Evolutionary conservation across 805 yeast species (phyloP), one percentile per base, ranked within the genome.

Genomic region (Nakazawaea ambrosiae): DNA sequence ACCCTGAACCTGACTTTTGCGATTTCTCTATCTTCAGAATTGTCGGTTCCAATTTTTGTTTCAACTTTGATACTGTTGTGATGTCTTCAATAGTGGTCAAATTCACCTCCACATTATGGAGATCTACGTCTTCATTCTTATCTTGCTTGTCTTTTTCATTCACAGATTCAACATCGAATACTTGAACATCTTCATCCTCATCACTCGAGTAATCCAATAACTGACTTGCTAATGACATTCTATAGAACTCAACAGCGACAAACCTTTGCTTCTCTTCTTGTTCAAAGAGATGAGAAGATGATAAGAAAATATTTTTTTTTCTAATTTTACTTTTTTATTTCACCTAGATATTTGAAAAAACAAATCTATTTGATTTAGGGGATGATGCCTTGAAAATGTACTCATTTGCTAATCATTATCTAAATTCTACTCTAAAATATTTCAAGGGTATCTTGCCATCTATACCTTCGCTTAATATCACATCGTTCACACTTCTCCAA

Each of bases 401-500:
- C n/a, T n/a, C n/a, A n/a, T n/a, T n/a, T n/a, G n/a, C n/a, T n/a
- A n/a, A n/a, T n/a, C n/a, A 4, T 20, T 11, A n/a, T 30, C 34
- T 20, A 10, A n/a, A 22, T 7, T 22, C 20, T 11, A 31, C 40
- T 19, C 5, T 36, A 23, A 84, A 76, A 37, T 56, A 73, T 12
- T 65, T 57, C 5, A 54, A 49, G 0, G 66, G 54, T 2, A 85
- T 58, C 2, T 57, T 33, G 0, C 94, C 94, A 7, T 66, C 45
- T 3, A 75, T 67, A 2, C 94, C 90, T 5, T 72, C 61, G 3
- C 82, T 68, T 36, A 89, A 57, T 19, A 84, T 74, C 6, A 88
- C 97, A 8, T 82, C 77, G 51, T 92, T 92, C 12, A 69, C 60
- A 33, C 94, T 79, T 49, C 61, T 66, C 58, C 64, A 81, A 38